phyloP scores from a whole-genome alignment of 208 protist genomes.

The Crithidia fasciculata region DNA sequence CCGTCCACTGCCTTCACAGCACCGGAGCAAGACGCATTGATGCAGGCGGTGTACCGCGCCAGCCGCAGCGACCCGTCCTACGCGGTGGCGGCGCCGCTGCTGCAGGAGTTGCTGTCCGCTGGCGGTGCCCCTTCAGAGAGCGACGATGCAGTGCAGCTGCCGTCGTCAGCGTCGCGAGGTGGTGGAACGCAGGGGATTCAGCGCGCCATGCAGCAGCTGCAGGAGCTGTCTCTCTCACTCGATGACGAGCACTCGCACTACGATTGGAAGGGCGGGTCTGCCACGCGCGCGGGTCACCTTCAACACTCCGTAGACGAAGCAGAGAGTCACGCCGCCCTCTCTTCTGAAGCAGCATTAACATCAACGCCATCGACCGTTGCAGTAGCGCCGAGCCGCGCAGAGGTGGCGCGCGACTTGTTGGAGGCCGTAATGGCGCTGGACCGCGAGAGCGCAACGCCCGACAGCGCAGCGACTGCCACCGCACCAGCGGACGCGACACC shows the following conservation, averaged over 20 bases:
- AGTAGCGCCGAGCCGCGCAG: neutral
- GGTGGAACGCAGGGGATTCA: neutral
- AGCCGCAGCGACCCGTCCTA: slow-evolving; percentile 23
- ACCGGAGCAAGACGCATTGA: slow-evolving; percentile 28
- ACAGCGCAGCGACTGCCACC: neutral
- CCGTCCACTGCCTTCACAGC: slow-evolving; percentile 48
- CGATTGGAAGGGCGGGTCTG: too few relatives aligned
- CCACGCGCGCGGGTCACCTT: too few relatives aligned
- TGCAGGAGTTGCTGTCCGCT: slow-evolving; percentile 33
- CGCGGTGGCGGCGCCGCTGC: slow-evolving; percentile 29
- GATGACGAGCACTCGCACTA: too few relatives aligned
- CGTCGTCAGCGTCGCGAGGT: neutral
- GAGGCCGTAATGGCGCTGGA: slow-evolving; percentile 27
- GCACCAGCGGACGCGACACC: neutral
- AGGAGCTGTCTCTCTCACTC: neutral
- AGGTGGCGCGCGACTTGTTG: slow-evolving; percentile 25
- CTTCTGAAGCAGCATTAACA: neutral
- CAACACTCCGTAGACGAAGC: too few relatives aligned
- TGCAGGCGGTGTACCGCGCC: slow-evolving; percentile 27
- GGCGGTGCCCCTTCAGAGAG: neutral
- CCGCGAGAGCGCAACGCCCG: slow-evolving; percentile 3
- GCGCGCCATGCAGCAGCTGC: slow-evolving; percentile 17
- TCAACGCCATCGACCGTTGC: neutral
- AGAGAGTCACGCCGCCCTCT: too few relatives aligned
- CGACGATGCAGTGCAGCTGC: neutral